Base-by-base conservation (phyloP, 208 protist species). In the Tritrichomonas musculus region DNA sequence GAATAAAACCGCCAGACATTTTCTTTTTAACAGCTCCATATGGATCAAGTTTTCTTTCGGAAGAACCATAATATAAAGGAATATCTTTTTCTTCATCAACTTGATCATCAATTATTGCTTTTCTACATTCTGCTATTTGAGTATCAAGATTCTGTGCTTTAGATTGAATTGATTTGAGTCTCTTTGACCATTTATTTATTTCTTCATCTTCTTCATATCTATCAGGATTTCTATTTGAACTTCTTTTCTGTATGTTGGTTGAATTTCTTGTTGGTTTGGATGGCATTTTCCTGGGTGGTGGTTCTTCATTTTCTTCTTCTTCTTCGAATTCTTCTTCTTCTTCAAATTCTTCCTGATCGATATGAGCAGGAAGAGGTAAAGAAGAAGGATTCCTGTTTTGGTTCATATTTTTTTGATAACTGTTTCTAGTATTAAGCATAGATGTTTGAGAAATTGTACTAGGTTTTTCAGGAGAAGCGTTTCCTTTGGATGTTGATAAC, bases 171-270 rank as follows among this genome's bases (percentile, higher is more conserved):
- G 20, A 17, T 57, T 88, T 25, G 20, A 88, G 53, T 39, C 27
- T 88, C 30, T 88, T 88, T 39, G 77, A 27, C 77, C 77, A 88
- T 53, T 88, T 57, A n/a, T 2, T 47, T 33, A 49, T 88, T 88
- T 88, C 73, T 39, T 84, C 77, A 30, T 88, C 77, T 30, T 82
- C 73, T 2, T 82, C 73, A n/a, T n/a, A n/a, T n/a, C n/a, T n/a
- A 82, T 82, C 73, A 20, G 20, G 20, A 5, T 82, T 82, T 53
- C 8, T 50, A 39, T 82, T 82, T 53, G 73, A 17, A 30, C 9
- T 13, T 17, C 44, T 57, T 88, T 50, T 25, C 27, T 57, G 33
- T 50, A 41, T 30, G 4, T 72, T 72, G 0, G 33, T 47, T 1
- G 73, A 47, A 17, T 50, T 82, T 25, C 30, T 50, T 30, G 73